Conservation (phyloP, 345 rosid genomes). For the Theobroma cacao region DNA sequence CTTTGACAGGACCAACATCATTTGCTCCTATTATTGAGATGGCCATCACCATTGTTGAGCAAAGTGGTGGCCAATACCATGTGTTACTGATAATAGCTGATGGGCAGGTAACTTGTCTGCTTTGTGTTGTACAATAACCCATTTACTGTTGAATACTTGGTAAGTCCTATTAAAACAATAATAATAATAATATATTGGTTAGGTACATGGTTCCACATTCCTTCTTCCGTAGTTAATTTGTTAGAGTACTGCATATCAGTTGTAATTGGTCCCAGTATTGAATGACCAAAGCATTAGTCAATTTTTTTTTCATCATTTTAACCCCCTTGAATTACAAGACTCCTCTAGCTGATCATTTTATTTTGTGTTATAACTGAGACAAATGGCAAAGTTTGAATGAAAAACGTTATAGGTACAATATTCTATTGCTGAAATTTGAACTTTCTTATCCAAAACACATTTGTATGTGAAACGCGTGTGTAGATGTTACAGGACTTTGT, state of each 20-base stretch:
- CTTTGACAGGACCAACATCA: conserved; percentile 55
- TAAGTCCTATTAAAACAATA: not conserved
- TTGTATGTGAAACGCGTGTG: not conserved
- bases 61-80: conserved; percentile 72
- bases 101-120: conserved; percentile 49
- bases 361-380: not conserved
- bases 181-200: not conserved
- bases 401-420: not conserved
- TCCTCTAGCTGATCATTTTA: not conserved
- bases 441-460: not conserved
- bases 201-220: not conserved
- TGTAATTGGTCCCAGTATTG: not conserved
- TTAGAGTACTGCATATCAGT: not conserved
- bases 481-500: not conserved
- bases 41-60: conserved; percentile 61
- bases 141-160: not conserved
- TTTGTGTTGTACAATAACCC: not conserved
- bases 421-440: not conserved
- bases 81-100: conserved; percentile 66
- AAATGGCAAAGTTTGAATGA: not conserved
- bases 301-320: not conserved
- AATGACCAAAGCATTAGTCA: not conserved
- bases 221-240: not conserved
- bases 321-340: not conserved
- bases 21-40: conserved; percentile 62